A percentile compares a stretch with the other conserved stretches of the same genome.
phyloP scores from a whole-genome alignment of 129 eudicot species.

The Flaveria linearis region DNA sequence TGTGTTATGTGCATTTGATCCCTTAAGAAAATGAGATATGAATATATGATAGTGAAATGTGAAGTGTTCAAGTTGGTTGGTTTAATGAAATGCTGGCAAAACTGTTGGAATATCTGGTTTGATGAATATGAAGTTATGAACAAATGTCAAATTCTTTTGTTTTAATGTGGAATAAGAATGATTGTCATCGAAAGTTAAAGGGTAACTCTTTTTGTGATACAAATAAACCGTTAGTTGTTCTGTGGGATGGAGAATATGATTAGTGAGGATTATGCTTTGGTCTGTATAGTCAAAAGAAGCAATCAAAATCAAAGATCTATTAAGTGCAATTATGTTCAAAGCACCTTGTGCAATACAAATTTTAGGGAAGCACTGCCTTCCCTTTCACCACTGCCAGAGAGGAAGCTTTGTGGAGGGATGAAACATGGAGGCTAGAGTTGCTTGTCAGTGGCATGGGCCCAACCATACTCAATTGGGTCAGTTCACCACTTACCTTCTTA shows the following conservation, averaged over 20 bases:
- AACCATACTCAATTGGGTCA: no score
- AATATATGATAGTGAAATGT: neutral
- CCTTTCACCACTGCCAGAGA: constrained; percentile 58
- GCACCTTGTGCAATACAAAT: neutral
- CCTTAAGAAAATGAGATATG: neutral
- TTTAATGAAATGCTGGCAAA: no score
- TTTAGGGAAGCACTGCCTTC: constrained; percentile 51
- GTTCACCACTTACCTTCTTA: no score
- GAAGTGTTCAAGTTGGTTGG: no score
- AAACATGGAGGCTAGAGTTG: constrained; percentile 17
- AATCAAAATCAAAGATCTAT: neutral
- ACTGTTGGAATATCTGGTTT: neutral
- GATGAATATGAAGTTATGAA: neutral
- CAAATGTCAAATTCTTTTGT: neutral
- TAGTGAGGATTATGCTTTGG: neutral
- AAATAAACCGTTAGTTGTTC: constrained; percentile 27
- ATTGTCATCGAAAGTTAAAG: neutral
- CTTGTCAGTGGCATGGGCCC: no score
- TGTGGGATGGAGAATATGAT: neutral
- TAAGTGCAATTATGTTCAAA: neutral
- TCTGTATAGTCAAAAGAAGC: neutral
- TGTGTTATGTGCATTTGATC: constrained; percentile 13
- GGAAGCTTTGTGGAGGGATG: constrained; percentile 55
- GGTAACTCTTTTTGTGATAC: no score
- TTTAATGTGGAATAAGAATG: neutral